Conservation (phyloP, 352 stramenopile species). For the Phytophthora pini region DNA sequence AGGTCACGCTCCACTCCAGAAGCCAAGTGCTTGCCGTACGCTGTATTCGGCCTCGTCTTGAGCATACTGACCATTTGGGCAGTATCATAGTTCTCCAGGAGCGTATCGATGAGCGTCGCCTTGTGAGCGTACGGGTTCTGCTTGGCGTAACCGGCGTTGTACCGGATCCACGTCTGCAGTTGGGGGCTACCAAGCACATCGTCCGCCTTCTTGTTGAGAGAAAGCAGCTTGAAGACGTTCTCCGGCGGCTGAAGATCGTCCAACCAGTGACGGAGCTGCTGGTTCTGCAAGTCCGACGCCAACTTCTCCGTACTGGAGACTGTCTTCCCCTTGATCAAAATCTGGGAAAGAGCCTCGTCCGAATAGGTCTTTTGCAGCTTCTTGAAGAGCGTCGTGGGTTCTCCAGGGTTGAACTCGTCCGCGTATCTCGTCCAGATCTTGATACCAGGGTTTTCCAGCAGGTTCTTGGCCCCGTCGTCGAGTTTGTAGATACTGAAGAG, state of each 20-base stretch:
- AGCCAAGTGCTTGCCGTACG: too few relatives aligned
- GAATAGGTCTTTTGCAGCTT: neutral
- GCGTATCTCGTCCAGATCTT: slow-evolving; percentile 12
- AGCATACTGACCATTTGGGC: neutral
- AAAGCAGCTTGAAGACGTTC: slow-evolving; percentile 4
- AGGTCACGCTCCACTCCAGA: too few relatives aligned
- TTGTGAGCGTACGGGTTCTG: neutral
- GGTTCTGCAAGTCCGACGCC: slow-evolving; percentile 1
- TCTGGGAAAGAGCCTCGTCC: neutral
- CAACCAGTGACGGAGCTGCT: neutral
- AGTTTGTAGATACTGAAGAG: slow-evolving; percentile 12
- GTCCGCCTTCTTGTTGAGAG: slow-evolving; percentile 5
- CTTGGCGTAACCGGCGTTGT: slow-evolving; percentile 2
- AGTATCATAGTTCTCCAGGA: slow-evolving; percentile 1
- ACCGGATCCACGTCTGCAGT: slow-evolving; percentile 7
- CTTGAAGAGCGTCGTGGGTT: neutral
- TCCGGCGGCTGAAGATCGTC: neutral
- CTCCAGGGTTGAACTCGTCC: slow-evolving; percentile 2
- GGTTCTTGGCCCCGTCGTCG: neutral
- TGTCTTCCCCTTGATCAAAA: neutral
- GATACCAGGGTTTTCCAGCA: slow-evolving; percentile 6
- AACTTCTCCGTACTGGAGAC: neutral
- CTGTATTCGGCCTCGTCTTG: neutral
- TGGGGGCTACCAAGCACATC: slow-evolving; percentile 6
- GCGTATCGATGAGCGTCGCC: neutral